Evolutionary conservation across 306 rosid genomes (phyloP).

Genomic region (Cotoneaster glaucophyllus): DNA sequence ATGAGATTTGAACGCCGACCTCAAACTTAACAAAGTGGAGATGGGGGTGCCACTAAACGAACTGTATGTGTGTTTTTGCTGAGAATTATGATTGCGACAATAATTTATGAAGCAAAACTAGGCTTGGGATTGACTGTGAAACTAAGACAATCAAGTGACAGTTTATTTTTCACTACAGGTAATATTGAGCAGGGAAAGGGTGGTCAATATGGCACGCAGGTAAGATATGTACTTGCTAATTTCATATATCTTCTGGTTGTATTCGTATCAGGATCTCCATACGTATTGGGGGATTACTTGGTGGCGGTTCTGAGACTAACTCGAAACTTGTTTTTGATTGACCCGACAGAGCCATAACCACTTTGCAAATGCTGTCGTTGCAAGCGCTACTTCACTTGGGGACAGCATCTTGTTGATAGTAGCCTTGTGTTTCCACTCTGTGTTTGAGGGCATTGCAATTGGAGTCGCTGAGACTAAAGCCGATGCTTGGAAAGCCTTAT

Average conservation of each 20-base stretch:
- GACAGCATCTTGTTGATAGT: conserved; percentile 58
- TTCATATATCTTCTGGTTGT: background rate
- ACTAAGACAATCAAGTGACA: background rate
- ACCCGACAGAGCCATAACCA: conserved; percentile 34
- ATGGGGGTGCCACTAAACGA: background rate
- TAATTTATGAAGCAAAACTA: background rate
- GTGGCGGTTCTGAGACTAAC: background rate
- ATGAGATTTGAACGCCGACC: background rate
- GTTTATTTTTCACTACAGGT: background rate
- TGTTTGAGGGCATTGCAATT: conserved; percentile 82
- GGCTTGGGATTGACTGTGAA: background rate
- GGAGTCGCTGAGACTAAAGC: conserved; percentile 61
- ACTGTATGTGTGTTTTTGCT: background rate
- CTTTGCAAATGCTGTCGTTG: conserved; percentile 21
- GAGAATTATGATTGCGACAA: background rate
- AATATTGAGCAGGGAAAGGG: conserved; percentile 1
- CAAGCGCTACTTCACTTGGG: conserved; percentile 46
- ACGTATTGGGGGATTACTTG: background rate
- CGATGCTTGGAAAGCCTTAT: conserved; percentile 87
- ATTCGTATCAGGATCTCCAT: background rate
- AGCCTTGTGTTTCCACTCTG: conserved; percentile 79
- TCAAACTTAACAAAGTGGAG: background rate
- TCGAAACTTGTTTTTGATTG: background rate
- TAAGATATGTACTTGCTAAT: background rate
- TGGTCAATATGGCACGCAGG: conserved; percentile 3